phyloP scores from a whole-genome alignment of 352 stramenopile genomes.

The Phytophthora citricola region DNA sequence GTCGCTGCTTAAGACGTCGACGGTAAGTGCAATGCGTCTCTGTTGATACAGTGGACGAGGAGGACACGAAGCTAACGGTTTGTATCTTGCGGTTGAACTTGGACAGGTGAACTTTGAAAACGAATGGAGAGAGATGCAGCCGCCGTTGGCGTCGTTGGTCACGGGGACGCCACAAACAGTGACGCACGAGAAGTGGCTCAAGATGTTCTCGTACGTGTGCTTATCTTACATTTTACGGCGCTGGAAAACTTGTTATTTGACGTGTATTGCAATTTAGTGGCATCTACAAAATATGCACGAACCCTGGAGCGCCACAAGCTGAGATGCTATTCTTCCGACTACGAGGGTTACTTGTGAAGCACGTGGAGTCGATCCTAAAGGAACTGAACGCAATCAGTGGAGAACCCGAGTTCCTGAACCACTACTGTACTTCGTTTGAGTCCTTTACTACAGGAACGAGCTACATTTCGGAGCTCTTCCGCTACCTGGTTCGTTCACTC shows the following conservation, averaged over 20 bases:
- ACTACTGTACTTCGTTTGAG: constrained; percentile 76
- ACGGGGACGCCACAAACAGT: constrained; percentile 71
- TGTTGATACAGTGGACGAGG: not conserved
- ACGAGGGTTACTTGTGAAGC: constrained; percentile 67
- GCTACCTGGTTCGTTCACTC: constrained; percentile 59
- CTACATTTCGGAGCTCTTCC: constrained; percentile 88
- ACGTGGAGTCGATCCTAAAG: constrained; percentile 71
- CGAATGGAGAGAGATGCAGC: constrained; percentile 86
- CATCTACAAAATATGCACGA: constrained; percentile 92
- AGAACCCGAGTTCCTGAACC: constrained; percentile 70
- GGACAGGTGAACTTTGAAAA: constrained; percentile 86
- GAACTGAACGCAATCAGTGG: constrained; percentile 64
- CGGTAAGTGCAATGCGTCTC: constrained; percentile 38
- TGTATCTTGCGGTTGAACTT: constrained; percentile 18
- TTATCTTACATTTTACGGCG: constrained; percentile 1
- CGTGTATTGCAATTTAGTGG: constrained; percentile 40
- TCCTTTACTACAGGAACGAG: constrained; percentile 74
- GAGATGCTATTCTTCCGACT: constrained; percentile 88
- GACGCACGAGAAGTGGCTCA: constrained; percentile 85
- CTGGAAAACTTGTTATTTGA: not conserved
- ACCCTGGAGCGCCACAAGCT: constrained; percentile 76
- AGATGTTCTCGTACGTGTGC: constrained; percentile 84
- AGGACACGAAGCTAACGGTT: constrained; percentile 1
- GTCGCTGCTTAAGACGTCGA: constrained; percentile 85
- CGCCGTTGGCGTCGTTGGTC: constrained; percentile 74